Evolutionary conservation across 805 yeast species (phyloP), one percentile per base, ranked within the genome.

Genomic region (Kazachstania viticola): DNA sequence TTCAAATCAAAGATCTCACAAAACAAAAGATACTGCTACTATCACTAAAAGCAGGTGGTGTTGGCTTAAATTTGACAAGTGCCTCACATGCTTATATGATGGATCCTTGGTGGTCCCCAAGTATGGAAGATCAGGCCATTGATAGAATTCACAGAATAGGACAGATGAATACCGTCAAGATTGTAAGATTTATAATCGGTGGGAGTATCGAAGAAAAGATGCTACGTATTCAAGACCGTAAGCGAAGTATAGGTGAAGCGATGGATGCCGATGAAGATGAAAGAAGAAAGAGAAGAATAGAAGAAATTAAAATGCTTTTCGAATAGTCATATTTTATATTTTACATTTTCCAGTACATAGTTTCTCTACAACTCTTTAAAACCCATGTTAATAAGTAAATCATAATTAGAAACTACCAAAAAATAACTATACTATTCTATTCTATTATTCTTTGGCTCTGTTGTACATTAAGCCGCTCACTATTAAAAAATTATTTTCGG

Each of bases 51-150:
- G 94, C 95, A 1, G 96, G 96, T 16, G 96, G 96, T 6, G 95
- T 85, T 9, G 96, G 96, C 0, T 62, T 87, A 39, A 87, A 87
- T 48, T 60, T 87, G 38, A 87, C 94, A 0, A 73, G 77, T 31
- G 94, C 96, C 0, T 78, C 82, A 0, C 67, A 71, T 22, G 96
- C 93, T 3, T 84, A 75, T 44, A 67, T 87, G 71, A 79, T 88
- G 83, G 96, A 87, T 48, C 95, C 96, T 0, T 87, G 95, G 91
- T 87, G 96, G 96, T 81, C 91, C 19, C 93, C 83, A 28, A 82
- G 94, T 30, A 73, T 79, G 33, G 95, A 84, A 46, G 83, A 81
- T 31, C 95, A 84, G 53, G 95, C 95, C 0, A 81, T 85, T 37
- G 95, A 85, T 56, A 62, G 97, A 45, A 69, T 88, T 13, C 95